phyloP scores from a whole-genome alignment of 768 basidiomycete species.

The Hemileccinum rubropunctum region DNA sequence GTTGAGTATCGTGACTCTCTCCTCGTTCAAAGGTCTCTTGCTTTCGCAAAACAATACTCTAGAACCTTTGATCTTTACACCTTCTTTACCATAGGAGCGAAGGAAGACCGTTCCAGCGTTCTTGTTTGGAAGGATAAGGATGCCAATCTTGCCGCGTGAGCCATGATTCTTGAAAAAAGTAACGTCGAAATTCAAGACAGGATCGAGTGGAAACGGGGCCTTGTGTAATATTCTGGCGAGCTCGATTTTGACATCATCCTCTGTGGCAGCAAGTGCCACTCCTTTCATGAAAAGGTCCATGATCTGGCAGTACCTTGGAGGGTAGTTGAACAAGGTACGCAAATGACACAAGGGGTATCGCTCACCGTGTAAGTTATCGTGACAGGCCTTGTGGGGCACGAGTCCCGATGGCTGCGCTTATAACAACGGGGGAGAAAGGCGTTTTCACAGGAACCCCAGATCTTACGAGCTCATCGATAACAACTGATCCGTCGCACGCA shows the following conservation, averaged over 20 bases:
- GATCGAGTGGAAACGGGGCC: constrained; percentile 28
- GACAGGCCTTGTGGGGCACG: constrained; percentile 4
- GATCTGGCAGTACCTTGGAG: constrained; percentile 3
- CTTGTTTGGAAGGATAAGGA: constrained; percentile 30
- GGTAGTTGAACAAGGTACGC: neutral
- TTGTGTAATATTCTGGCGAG: constrained; percentile 35
- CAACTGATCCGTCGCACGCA: constrained; percentile 1
- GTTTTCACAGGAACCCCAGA: neutral
- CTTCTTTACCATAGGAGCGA: constrained; percentile 21
- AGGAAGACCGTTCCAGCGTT: constrained; percentile 25
- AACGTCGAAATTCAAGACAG: constrained; percentile 34
- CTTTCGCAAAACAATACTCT: constrained; percentile 20
- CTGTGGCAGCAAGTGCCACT: constrained; percentile 26
- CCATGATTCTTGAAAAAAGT: constrained; percentile 25
- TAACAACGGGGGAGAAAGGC: constrained; percentile 3
- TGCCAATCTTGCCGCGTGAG: constrained; percentile 25
- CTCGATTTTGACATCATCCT: constrained; percentile 32
- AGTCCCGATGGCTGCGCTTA: constrained; percentile 7
- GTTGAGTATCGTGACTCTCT: constrained; percentile 22
- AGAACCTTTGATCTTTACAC: constrained; percentile 28
- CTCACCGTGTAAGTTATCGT: constrained; percentile 19
- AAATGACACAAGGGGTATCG: neutral
- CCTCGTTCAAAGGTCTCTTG: constrained; percentile 20
- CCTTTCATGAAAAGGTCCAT: constrained; percentile 38
- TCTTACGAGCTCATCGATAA: constrained; percentile 18